These are phyloP conservation scores for Hondaea fermentalgiana DNA, from an alignment of 108 stramenopile genomes.

Conservation along the genomic window DNA sequence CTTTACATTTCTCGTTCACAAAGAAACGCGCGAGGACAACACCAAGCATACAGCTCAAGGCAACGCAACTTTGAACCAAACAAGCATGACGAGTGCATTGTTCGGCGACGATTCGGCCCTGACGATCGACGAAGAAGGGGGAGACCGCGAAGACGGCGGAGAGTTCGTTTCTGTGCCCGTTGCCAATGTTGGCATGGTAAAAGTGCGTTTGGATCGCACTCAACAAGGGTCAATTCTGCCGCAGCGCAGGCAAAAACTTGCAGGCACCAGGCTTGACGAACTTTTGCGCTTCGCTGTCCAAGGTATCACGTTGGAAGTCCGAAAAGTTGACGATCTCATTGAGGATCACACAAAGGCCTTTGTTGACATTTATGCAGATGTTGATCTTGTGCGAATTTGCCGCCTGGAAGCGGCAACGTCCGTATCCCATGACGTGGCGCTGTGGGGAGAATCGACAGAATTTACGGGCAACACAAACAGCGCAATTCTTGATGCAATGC, in stretches of 20 bases:
- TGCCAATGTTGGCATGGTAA: neutral
- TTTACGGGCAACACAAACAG: neutral
- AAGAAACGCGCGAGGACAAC: neutral
- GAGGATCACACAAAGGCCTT: neutral
- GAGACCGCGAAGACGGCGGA: neutral
- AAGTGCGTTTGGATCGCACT: neutral
- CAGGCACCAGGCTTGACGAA: neutral
- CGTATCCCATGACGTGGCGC: neutral
- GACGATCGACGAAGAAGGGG: neutral
- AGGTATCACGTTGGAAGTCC: neutral
- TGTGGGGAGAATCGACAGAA: neutral
- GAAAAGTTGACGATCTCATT: neutral
- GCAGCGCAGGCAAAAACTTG: no score
- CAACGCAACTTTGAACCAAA: no score
- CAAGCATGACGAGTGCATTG: no score
- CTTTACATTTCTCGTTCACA: neutral
- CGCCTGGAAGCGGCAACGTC: neutral
- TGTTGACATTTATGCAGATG: neutral
- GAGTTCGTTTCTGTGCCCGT: neutral
- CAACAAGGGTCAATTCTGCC: neutral
- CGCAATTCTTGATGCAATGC: neutral
- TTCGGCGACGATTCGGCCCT: no score
- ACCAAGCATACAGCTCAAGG: no score
- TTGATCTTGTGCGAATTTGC: neutral
- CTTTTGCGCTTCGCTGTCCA: neutral